Conservation (phyloP, 2,329 filamentous ascomycete genomes). For the Fusarium fujikuroi region DNA sequence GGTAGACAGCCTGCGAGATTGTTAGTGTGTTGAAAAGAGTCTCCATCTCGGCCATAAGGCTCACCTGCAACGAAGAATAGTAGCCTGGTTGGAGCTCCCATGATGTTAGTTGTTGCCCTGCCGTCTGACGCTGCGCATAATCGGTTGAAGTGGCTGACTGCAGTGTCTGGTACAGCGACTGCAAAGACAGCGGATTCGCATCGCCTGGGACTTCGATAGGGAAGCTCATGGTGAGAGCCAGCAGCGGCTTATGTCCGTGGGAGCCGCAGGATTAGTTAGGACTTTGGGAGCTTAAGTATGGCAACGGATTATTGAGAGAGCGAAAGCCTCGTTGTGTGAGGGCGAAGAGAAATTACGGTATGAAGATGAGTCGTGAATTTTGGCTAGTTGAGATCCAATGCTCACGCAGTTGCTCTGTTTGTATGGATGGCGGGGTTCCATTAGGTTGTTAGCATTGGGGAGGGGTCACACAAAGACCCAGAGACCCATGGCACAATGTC, state of each 20-base stretch:
- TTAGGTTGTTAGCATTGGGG: conserved; percentile 27
- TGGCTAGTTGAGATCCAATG: conserved; percentile 29
- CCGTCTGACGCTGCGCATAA: conserved; percentile 71
- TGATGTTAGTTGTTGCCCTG: conserved; percentile 74
- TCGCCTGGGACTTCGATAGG: conserved; percentile 84
- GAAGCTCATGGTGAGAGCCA: conserved; percentile 67
- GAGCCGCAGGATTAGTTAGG: conserved; percentile 21
- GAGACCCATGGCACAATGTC: conserved; percentile 28
- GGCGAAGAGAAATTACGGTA: conserved; percentile 24
- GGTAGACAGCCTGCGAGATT: conserved; percentile 73
- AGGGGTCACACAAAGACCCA: conserved; percentile 30
- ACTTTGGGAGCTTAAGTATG: background rate
- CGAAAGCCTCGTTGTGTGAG: conserved; percentile 8
- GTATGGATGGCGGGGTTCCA: conserved; percentile 37
- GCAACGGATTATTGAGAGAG: background rate
- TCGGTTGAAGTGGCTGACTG: conserved; percentile 71
- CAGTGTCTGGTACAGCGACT: conserved; percentile 72
- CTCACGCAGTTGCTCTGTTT: conserved; percentile 28
- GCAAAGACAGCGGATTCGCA: conserved; percentile 74
- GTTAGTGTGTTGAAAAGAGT: conserved; percentile 21
- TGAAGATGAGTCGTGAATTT: conserved; percentile 28
- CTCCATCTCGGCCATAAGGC: background rate
- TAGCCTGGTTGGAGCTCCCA: conserved; percentile 77
- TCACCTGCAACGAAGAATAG: conserved; percentile 75
- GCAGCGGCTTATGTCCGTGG: conserved; percentile 31